Conservation (phyloP, 495 filamentous ascomycete genomes). For the Elasticomyces elasticus region DNA sequence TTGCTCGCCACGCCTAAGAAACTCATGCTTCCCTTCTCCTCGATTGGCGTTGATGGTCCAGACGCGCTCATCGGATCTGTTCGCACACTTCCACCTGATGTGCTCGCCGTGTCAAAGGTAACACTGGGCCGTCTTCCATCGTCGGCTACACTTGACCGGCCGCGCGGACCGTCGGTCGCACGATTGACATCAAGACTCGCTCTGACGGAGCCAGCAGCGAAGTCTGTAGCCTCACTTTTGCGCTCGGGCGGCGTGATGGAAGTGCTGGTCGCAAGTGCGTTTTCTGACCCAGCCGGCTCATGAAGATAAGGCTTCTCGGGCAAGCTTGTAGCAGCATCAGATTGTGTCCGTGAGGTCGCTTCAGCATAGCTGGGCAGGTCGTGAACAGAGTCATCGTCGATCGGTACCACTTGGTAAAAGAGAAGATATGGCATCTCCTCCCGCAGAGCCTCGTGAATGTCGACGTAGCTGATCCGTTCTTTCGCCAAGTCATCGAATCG, state of each 20-base stretch:
- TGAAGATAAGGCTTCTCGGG: conserved; percentile 8
- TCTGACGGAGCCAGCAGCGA: conserved; percentile 4
- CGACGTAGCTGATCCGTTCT: conserved; percentile 62
- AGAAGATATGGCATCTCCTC: conserved; percentile 89
- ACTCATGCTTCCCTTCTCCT: conserved; percentile 12
- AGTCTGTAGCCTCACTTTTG: conserved; percentile 8
- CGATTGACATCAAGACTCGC: conserved; percentile 11
- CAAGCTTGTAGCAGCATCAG: conserved; percentile 4
- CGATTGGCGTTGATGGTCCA: conserved; percentile 17
- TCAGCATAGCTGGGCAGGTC: conserved; percentile 43
- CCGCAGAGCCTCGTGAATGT: conserved; percentile 64
- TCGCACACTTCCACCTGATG: not conserved
- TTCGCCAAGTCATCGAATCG: conserved; percentile 76
- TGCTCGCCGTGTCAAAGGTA: conserved; percentile 8
- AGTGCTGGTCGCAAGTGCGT: not conserved
- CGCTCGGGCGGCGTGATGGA: not conserved
- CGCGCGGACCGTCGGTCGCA: not conserved
- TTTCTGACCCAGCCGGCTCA: conserved; percentile 1
- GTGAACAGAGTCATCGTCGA: conserved; percentile 51
- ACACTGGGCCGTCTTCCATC: conserved; percentile 7
- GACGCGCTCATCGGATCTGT: conserved; percentile 1
- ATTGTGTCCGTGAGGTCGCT: conserved; percentile 26
- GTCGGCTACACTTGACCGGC: not conserved
- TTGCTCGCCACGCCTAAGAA: conserved; percentile 15
- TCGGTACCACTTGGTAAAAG: conserved; percentile 88